A percentile compares a stretch with the other conserved stretches of the same genome.
Evolutionary conservation across 768 basidiomycete genomes (phyloP).

Genomic region (Megacollybia marginata): DNA sequence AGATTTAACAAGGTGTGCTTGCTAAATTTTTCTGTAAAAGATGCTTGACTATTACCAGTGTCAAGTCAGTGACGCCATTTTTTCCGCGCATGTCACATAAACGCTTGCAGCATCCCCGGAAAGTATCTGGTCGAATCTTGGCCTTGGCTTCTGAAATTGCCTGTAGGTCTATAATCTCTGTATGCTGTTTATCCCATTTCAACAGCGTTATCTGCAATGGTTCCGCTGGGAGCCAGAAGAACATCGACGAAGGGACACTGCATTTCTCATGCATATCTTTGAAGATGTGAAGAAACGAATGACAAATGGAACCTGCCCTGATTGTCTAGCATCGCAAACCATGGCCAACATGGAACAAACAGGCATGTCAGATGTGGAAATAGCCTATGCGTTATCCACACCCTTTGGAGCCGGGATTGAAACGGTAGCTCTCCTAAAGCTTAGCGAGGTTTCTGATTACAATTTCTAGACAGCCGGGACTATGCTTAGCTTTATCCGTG

Average conservation of each 20-base stretch:
- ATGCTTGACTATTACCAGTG: slow-evolving; percentile 9
- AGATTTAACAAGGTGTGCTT: background rate
- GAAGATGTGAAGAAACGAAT: slow-evolving; percentile 36
- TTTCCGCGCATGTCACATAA: background rate
- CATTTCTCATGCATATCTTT: slow-evolving; percentile 30
- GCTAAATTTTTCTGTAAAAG: background rate
- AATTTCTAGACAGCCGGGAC: slow-evolving; percentile 22
- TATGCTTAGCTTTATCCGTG: slow-evolving; percentile 24
- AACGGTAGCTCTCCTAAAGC: slow-evolving; percentile 20
- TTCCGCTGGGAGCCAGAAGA: slow-evolving; percentile 33
- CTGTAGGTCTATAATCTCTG: slow-evolving; percentile 20
- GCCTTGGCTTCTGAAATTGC: slow-evolving; percentile 39
- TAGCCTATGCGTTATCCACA: slow-evolving; percentile 36
- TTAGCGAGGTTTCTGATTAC: background rate
- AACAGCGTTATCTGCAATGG: slow-evolving; percentile 32
- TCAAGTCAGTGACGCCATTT: slow-evolving; percentile 19
- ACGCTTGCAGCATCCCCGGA: slow-evolving; percentile 31
- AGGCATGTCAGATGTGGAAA: slow-evolving; percentile 32
- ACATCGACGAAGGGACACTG: slow-evolving; percentile 28
- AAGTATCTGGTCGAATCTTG: slow-evolving; percentile 42
- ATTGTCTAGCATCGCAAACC: slow-evolving; percentile 32
- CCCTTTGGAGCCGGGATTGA: slow-evolving; percentile 43
- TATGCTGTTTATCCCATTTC: slow-evolving; percentile 1
- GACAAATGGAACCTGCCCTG: slow-evolving; percentile 27
- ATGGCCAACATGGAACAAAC: slow-evolving; percentile 26